Evolutionary conservation across 202 grass and related monocot genomes (phyloP), one percentile per base, ranked within the genome.

Genomic region (Miscanthus sacchariflorus): DNA sequence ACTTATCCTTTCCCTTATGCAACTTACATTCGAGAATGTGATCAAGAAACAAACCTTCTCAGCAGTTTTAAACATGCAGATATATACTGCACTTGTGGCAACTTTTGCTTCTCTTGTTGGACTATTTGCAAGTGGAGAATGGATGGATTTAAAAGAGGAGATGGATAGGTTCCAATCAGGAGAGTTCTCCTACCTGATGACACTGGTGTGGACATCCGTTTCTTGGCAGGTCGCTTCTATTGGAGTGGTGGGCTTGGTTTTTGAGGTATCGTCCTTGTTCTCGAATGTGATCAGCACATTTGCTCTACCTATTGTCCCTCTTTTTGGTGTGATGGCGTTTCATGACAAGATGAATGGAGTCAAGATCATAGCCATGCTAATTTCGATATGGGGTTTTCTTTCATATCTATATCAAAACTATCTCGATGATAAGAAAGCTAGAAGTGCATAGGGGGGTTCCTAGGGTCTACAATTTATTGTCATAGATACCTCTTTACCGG

Each of bases 151-250:
- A 61, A 83, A 78, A 24, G 86, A 40, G 2, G 96, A 96, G 91
- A 99, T 99, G 96, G 91, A 95, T 74, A 80, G 25, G 0, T 99
- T 91, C 30, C 61, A 63, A 9, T 94, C 90, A 6, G 96, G 96
- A 5, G 89, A 89, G 71, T 85, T 96, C 54, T 99, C 96, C 13
- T 96, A 98, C 42, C 59, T 98, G 71, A 88, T 98, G 92, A 99
- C 92, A 23, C 33, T 95, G 12, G 86, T 90, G 11, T 91, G 96
- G 92, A 85, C 92, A 19, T 84, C 81, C 4, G 78, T 99, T 3
- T 87, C 94, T 5, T 99, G 96, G 96, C 94, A 96, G 81, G 12
- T 99, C 12, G 79, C 92, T 9, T 88, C 88, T 23, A 64, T 99
- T 17, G 94, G 94, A 30, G 72, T 90, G 3, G 81, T 99, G 9